phyloP scores from a whole-genome alignment of 768 basidiomycete genomes.

The Tephrocybe sp. region DNA sequence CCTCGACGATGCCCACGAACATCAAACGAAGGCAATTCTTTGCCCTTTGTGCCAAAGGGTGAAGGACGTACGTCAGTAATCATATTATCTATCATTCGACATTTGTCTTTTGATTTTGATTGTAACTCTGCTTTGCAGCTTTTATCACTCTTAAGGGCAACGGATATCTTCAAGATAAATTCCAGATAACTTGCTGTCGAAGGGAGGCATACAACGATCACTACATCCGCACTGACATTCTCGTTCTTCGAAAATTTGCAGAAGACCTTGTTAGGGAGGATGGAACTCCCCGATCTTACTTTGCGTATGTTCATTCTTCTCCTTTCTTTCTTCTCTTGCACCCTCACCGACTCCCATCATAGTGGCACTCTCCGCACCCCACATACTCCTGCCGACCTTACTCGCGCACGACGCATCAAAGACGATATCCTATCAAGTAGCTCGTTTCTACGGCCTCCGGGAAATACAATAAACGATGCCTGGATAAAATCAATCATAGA shows the following conservation, averaged over 20 bases:
- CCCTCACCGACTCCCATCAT: no score
- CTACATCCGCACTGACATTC: not conserved
- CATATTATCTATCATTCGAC: not conserved
- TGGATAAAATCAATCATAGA: not conserved
- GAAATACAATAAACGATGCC: not conserved
- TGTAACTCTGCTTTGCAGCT: not conserved
- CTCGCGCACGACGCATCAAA: not conserved
- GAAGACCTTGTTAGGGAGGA: slow-evolving; percentile 11
- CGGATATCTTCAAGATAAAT: not conserved
- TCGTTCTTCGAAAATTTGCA: slow-evolving; percentile 5
- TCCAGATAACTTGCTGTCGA: not conserved
- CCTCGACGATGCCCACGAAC: not conserved
- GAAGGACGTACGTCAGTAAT: not conserved
- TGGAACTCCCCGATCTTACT: not conserved
- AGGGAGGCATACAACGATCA: not conserved
- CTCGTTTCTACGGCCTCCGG: not conserved
- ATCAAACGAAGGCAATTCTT: not conserved
- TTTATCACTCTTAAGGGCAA: not conserved
- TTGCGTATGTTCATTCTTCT: slow-evolving; percentile 12
- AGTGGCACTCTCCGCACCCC: not conserved
- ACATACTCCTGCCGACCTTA: no score
- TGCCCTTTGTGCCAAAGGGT: not conserved
- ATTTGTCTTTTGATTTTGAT: not conserved
- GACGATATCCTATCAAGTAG: not conserved
- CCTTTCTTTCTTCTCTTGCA: no score